phyloP scores from a whole-genome alignment of 2,329 filamentous ascomycete genomes.

The Pseudopithomyces chartarum region DNA sequence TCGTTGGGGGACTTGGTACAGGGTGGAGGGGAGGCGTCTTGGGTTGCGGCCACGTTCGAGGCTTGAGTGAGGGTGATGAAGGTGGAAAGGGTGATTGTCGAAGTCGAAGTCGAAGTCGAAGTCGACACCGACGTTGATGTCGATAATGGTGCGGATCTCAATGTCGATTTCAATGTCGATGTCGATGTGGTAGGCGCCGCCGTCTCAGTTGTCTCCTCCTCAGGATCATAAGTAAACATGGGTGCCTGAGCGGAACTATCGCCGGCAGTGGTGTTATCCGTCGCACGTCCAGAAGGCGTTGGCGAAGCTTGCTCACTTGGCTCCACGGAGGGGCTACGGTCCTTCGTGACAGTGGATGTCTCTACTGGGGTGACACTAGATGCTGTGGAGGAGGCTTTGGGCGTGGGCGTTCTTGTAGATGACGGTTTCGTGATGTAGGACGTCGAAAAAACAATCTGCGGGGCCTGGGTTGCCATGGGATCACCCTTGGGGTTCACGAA shows the following conservation, averaged over 20 bases:
- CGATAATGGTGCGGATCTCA: no score
- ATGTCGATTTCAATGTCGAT: not conserved
- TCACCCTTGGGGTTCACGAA: constrained; percentile 37
- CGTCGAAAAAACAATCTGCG: constrained; percentile 36
- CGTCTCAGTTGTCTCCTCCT: not conserved
- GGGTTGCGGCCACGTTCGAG: not conserved
- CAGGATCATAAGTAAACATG: constrained; percentile 12
- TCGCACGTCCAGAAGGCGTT: not conserved
- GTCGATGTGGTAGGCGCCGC: not conserved
- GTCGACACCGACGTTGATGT: no score
- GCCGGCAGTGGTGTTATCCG: not conserved
- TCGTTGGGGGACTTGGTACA: not conserved
- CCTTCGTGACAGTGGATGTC: constrained; percentile 7
- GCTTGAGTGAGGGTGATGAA: not conserved
- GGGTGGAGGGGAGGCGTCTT: not conserved
- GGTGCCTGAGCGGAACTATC: not conserved
- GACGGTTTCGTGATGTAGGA: constrained; percentile 33
- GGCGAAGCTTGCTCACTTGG: constrained; percentile 5
- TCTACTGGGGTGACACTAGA: constrained; percentile 17
- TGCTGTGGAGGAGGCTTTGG: constrained; percentile 16
- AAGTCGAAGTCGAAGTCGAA: not conserved
- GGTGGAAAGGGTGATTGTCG: constrained; percentile 2
- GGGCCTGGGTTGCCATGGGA: constrained; percentile 36
- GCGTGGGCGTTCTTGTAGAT: constrained; percentile 20
- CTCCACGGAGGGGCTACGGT: not conserved